These are phyloP conservation scores for Gonium pectorale DNA, from an alignment of 139 green algal species.

Conservation along the genomic window DNA sequence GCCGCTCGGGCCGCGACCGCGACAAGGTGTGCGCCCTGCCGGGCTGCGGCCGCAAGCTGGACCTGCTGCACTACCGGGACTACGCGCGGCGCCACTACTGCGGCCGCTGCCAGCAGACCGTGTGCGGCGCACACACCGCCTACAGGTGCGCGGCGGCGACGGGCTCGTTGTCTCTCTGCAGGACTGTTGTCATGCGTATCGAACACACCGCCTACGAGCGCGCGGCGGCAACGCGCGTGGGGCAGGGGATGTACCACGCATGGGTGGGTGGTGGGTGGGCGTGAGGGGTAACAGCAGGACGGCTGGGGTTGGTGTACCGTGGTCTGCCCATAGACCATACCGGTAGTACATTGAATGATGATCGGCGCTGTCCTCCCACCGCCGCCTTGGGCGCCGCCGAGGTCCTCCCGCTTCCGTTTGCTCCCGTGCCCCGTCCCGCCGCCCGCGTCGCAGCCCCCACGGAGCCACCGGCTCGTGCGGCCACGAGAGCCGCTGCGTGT, in stretches of 20 bases:
- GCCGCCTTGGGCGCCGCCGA: too few relatives aligned
- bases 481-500: slow-evolving; percentile 74
- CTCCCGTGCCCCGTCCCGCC: not conserved
- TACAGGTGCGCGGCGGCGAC: slow-evolving; percentile 57
- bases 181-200: too few relatives aligned
- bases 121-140: slow-evolving; percentile 74
- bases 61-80: slow-evolving; percentile 48
- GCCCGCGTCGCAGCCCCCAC: slow-evolving; percentile 52
- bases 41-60: slow-evolving; percentile 50
- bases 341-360: too few relatives aligned
- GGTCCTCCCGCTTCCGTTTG: too few relatives aligned
- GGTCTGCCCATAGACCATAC: too few relatives aligned
- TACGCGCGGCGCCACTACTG: slow-evolving; percentile 72
- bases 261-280: too few relatives aligned
- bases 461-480: slow-evolving; percentile 66
- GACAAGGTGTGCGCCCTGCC: slow-evolving; percentile 17
- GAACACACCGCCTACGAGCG: slow-evolving; percentile 71
- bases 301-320: too few relatives aligned
- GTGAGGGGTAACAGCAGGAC: too few relatives aligned
- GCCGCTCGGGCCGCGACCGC: not conserved
- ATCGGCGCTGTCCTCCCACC: too few relatives aligned
- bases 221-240: too few relatives aligned
- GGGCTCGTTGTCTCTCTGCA: too few relatives aligned
- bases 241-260: too few relatives aligned
- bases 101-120: slow-evolving; percentile 70